Evolutionary conservation across 2,329 filamentous ascomycete species (phyloP).

Genomic region (Penicillium sp.): DNA sequence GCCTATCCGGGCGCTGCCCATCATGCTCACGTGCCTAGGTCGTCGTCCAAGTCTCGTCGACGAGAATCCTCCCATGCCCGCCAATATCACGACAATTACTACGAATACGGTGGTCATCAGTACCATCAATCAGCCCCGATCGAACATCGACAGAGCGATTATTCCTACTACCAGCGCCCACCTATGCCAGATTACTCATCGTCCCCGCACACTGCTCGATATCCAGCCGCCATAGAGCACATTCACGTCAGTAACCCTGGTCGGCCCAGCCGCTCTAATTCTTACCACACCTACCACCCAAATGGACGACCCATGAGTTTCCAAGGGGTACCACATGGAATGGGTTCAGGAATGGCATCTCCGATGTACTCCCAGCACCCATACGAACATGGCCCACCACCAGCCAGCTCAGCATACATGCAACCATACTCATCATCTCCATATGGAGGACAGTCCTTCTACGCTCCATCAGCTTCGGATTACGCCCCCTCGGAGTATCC

Average conservation of each 20-base stretch:
- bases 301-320: constrained; percentile 40
- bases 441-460: constrained; percentile 32
- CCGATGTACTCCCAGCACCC: constrained; percentile 26
- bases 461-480: constrained; percentile 28
- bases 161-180: constrained; percentile 29
- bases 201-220: constrained; percentile 32
- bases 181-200: constrained; percentile 32
- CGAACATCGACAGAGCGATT: constrained; percentile 34
- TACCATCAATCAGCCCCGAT: constrained; percentile 34
- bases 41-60: constrained; percentile 35
- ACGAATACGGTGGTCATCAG: constrained; percentile 32
- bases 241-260: constrained; percentile 30
- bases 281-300: constrained; percentile 40
- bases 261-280: constrained; percentile 32
- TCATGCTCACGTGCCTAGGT: constrained; percentile 29
- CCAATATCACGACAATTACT: constrained; percentile 34
- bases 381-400: constrained; percentile 39
- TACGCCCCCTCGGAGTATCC: constrained; percentile 29
- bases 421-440: constrained; percentile 34
- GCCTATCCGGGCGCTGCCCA: constrained; percentile 31
- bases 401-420: constrained; percentile 38
- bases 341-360: constrained; percentile 25
- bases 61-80: constrained; percentile 31
- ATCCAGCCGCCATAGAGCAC: constrained; percentile 31
- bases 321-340: constrained; percentile 36